phyloP scores from a whole-genome alignment of 1,139 yeast genomes.

The Diutina mesorugosa region DNA sequence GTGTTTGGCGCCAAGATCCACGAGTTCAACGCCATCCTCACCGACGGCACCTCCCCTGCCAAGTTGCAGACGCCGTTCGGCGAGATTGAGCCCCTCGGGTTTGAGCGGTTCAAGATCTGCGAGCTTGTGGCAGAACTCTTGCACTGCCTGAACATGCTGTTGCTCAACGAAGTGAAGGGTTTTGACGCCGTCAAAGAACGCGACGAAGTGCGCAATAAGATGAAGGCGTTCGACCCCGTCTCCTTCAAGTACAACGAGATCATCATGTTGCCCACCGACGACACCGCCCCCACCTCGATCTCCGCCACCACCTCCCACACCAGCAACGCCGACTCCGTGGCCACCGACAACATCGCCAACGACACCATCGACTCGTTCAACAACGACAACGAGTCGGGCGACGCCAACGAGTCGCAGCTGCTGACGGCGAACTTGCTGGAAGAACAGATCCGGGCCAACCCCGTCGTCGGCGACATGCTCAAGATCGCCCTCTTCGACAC shows the following conservation, averaged over 20 bases:
- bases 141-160: conserved; percentile 95
- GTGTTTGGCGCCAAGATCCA: conserved; percentile 71
- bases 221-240: conserved; percentile 33
- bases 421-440: conserved; percentile 40
- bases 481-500: conserved; percentile 81
- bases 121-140: conserved; percentile 88
- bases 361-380: conserved; percentile 15
- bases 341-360: conserved; percentile 27
- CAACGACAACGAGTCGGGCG: conserved; percentile 9
- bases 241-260: conserved; percentile 37
- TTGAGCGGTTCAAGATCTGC: conserved; percentile 89
- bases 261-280: conserved; percentile 19
- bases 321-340: conserved; percentile 4
- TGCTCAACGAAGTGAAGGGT: conserved; percentile 77
- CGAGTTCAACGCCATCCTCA: conserved; percentile 36
- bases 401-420: conserved; percentile 24
- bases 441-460: conserved; percentile 45
- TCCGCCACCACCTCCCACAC: neutral
- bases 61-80: conserved; percentile 14
- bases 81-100: conserved; percentile 74
- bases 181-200: conserved; percentile 67
- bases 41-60: conserved; percentile 20
- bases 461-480: conserved; percentile 83
- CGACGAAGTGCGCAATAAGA: conserved; percentile 34
- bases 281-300: neutral